Conservation (phyloP, 2,329 filamentous ascomycete species). For the Calycina herbarum region DNA sequence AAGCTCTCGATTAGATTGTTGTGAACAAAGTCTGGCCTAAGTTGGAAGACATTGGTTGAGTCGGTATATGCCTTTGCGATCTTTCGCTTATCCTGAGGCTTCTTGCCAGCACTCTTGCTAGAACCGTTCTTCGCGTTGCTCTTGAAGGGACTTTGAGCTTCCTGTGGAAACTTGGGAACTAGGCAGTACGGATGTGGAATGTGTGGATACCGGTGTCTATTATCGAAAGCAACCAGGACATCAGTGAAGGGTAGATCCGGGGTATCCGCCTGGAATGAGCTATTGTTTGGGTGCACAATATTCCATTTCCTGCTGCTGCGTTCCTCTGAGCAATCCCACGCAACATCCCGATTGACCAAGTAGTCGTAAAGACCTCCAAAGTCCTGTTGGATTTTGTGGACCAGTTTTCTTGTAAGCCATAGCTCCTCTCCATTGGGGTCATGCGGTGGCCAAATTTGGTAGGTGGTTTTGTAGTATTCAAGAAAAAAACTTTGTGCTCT, state of each 20-base stretch:
- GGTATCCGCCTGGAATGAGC: conserved; percentile 50
- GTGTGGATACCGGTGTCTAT: conserved; percentile 60
- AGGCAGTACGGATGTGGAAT: conserved; percentile 68
- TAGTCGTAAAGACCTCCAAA: conserved; percentile 72
- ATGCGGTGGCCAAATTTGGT: conserved; percentile 62
- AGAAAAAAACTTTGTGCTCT: conserved; percentile 61
- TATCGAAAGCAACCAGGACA: conserved; percentile 66
- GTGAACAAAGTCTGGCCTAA: conserved; percentile 53
- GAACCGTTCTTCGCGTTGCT: conserved; percentile 24
- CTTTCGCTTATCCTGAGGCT: conserved; percentile 28
- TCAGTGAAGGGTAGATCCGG: conserved; percentile 63
- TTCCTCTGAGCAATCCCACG: conserved; percentile 64
- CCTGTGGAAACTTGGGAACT: conserved; percentile 48
- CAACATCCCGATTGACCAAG: conserved; percentile 64
- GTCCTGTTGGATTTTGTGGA: conserved; percentile 59
- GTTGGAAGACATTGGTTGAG: conserved; percentile 58
- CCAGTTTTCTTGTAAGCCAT: conserved; percentile 63
- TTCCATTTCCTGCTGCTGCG: conserved; percentile 64
- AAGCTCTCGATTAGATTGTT: conserved; percentile 58
- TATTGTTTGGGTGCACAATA: conserved; percentile 53
- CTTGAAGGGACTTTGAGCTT: conserved; percentile 41
- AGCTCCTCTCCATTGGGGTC: conserved; percentile 45
- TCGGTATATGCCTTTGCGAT: conserved; percentile 55
- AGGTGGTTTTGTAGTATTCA: conserved; percentile 55
- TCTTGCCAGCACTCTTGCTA: conserved; percentile 22